Base-by-base conservation (phyloP, 2,329 filamentous ascomycete genomes). In the Hypoxylon sp. region DNA sequence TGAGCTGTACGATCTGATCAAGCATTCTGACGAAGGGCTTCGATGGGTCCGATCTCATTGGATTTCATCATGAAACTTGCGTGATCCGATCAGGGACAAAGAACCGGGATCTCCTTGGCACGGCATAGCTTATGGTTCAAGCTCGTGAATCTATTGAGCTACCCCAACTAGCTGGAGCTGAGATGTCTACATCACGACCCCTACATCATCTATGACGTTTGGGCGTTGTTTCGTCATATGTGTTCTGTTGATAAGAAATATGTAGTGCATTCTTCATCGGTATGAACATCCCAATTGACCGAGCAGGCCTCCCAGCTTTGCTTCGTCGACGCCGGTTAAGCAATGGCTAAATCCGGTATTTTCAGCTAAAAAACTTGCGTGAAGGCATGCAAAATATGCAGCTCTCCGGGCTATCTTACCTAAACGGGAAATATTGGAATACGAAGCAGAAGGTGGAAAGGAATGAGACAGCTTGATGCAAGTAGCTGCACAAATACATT, bases 151-250 rank as follows among this genome's bases (percentile, higher is more conserved):
- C 60, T 59, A 61, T 61, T 51, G 45, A 56, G 28, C 49, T 36
- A 45, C 49, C 64, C 64, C 64, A 58, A 64, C 53, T 36, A 28
- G 43, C 19, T 43, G 49, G 50, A 41, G 53, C 30, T 46, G 30
- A 36, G 34, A 43, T 43, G 10, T 19, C 25, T 45, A 53, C 19
- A 30, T 52, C 53, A 64, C 43, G 38, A 58, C 57, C 52, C 41
- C 25, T 63, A 69, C 64, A 67, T 70, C 59, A 65, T 55, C 46
- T 48, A 70, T 70, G 68, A 68, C 68, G 64, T 67, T 52, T 53
- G 34, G n/a, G 7, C 14, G n/a, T 30, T 55, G 19, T 43, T 28
- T 45, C 57, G 60, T 61, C 21, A 49, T 14, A 60, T 21, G 13
- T 3, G 2, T 51, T 32, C 36, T 25, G 9, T 9, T 34, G 13